Evolutionary conservation across 2,329 filamentous ascomycete species (phyloP).

Genomic region (Venturia aucupariae): DNA sequence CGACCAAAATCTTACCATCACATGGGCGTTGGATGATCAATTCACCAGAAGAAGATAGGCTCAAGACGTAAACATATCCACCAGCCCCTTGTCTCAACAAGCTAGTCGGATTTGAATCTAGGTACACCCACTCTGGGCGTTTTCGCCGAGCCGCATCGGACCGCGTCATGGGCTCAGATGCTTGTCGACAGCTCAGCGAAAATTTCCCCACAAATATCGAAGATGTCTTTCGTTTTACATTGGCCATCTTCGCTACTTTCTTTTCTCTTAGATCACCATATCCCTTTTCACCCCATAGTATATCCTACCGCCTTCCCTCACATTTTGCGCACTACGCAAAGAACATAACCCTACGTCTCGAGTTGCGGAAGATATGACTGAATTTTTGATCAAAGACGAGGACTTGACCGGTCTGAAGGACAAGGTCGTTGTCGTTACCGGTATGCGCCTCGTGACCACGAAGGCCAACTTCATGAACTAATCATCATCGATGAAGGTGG

Average conservation of each 20-base stretch:
- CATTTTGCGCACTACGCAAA: background rate
- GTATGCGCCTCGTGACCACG: too few relatives aligned
- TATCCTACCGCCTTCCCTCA: background rate
- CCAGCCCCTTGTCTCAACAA: too few relatives aligned
- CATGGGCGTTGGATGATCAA: too few relatives aligned
- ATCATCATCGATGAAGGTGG: slow-evolving; percentile 32
- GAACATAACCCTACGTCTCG: background rate
- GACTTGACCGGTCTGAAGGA: slow-evolving; percentile 11
- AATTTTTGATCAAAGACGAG: slow-evolving; percentile 12
- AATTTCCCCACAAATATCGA: background rate
- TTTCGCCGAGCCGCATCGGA: background rate
- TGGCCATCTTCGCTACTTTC: background rate
- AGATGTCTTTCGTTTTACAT: background rate
- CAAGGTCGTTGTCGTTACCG: slow-evolving; percentile 13
- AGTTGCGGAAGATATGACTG: background rate
- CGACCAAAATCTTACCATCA: too few relatives aligned
- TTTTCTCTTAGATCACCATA: background rate
- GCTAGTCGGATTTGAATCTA: too few relatives aligned
- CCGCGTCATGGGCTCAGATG: background rate
- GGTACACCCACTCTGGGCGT: background rate
- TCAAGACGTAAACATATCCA: too few relatives aligned
- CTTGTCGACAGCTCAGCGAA: background rate
- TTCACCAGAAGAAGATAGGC: too few relatives aligned
- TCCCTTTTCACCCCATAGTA: background rate
- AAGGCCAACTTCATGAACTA: too few relatives aligned